These are phyloP conservation scores for Ogataea neopini DNA, from an alignment of 805 yeast genomes.

Conservation along the genomic window DNA sequence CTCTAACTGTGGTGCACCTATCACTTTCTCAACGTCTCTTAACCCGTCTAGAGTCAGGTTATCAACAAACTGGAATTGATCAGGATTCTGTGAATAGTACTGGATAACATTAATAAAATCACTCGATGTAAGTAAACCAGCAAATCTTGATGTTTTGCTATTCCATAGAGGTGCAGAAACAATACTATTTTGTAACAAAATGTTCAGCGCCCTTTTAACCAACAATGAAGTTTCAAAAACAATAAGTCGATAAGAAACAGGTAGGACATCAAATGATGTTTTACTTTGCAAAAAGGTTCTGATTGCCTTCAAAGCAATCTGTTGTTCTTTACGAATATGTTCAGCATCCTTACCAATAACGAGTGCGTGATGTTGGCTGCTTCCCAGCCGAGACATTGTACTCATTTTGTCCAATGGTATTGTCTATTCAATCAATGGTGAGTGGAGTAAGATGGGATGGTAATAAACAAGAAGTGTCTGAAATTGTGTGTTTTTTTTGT, in stretches of 20 bases:
- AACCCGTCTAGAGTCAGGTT: constrained; percentile 81
- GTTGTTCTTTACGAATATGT: constrained; percentile 56
- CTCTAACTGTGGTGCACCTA: constrained; percentile 84
- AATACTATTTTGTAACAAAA: constrained; percentile 86
- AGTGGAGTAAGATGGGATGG: too few relatives aligned
- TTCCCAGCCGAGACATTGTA: constrained; percentile 4
- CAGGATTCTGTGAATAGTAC: constrained; percentile 87
- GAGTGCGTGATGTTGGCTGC: constrained; percentile 8
- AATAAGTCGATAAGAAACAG: constrained; percentile 89
- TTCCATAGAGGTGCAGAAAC: constrained; percentile 98
- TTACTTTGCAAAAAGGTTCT: constrained; percentile 82
- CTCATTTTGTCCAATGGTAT: too few relatives aligned
- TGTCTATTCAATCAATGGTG: too few relatives aligned
- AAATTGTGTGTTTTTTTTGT: too few relatives aligned
- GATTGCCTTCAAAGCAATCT: constrained; percentile 77
- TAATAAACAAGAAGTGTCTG: too few relatives aligned
- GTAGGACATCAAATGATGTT: constrained; percentile 94
- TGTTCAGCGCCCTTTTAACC: constrained; percentile 88
- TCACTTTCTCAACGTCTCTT: constrained; percentile 80
- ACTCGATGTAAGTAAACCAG: constrained; percentile 87
- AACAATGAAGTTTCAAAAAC: constrained; percentile 90
- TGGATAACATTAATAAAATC: constrained; percentile 95
- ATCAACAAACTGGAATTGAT: constrained; percentile 84
- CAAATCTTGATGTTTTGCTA: constrained; percentile 82
- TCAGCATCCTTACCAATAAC: constrained; percentile 23